Base-by-base conservation (phyloP, 2,329 filamentous ascomycete species). In the Fusarium sp. region DNA sequence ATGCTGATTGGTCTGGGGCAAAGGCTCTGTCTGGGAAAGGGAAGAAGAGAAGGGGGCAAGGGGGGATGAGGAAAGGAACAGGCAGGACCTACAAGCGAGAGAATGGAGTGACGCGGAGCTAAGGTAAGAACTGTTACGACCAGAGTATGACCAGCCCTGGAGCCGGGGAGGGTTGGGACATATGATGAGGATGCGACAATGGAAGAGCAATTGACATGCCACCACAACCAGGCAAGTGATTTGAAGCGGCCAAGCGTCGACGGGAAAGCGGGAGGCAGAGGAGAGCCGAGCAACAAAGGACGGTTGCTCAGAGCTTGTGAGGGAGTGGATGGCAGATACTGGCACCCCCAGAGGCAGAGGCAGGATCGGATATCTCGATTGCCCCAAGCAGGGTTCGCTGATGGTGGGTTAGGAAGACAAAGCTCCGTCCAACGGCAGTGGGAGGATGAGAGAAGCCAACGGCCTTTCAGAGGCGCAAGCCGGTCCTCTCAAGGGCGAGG, bases 341-440 rank as follows among this genome's bases (percentile, higher is more conserved):
- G 65, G 51, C 62, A 72, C 67, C 60, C 70, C 62, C 51, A 61
- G 50, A 39, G 60, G 34, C 50, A 67, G 16, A 68, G 51, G 40
- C 41, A 43, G 48, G 61, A 71, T 73, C 66, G 70, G 61, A 73
- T 75, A 75, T 75, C 72, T 73, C 73, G 70, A 75, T 73, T 70
- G 60, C 54, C 56, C 57, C 65, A 63, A 61, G 62, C 52, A 62
- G 53, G 55, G 40, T 47, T 68, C 59, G 54, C 47, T 47, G 51
- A 54, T 27, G 48, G 68, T 71, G 72, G 63, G 44, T 50, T 62
- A 46, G 28, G 28, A 60, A 41, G 50, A 48, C 55, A 59, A 58
- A 50, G 52, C 31, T 71, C 43, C 66, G 64, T 66, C 69, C 68
- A 73, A 75, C 71, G 53, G 54, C 57, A 46, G 62, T 56, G 62